Conservation (phyloP, 768 basidiomycete species). For the Mycena albidolilacea region DNA sequence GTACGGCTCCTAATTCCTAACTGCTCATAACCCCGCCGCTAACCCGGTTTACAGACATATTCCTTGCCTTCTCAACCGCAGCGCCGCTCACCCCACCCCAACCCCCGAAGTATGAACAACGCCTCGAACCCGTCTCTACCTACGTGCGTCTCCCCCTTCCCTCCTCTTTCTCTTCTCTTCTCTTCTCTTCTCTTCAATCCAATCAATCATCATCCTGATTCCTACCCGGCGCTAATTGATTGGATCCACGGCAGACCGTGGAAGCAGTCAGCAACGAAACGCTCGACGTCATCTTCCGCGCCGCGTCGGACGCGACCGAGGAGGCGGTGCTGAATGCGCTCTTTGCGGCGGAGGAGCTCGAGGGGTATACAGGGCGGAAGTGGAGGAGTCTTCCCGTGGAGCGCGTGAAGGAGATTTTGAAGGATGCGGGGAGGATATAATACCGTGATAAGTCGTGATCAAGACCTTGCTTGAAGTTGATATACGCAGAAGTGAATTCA, state of each 20-base stretch:
- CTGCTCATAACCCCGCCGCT: no score
- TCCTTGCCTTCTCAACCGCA: conserved; percentile 40
- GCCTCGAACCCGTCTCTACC: conserved; percentile 30
- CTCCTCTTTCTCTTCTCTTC: not conserved
- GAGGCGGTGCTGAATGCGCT: conserved; percentile 38
- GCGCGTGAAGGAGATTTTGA: conserved; percentile 52
- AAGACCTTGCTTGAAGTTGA: no score
- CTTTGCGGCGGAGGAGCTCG: conserved; percentile 38
- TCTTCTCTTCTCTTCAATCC: not conserved
- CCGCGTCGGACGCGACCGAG: conserved; percentile 50
- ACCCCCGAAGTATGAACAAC: conserved; percentile 6
- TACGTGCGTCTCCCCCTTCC: conserved; percentile 23
- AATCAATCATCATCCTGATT: not conserved
- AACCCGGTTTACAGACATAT: conserved; percentile 22
- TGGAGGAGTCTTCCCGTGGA: conserved; percentile 61
- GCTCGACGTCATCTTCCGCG: conserved; percentile 67
- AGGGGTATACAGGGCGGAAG: conserved; percentile 51
- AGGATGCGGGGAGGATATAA: conserved; percentile 54
- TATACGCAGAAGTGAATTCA: no score
- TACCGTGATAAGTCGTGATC: no score
- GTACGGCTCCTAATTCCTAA: not conserved
- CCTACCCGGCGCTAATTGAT: not conserved
- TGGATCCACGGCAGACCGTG: conserved; percentile 12
- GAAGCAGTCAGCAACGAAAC: conserved; percentile 57
- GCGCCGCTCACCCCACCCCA: conserved; percentile 33